Base-by-base conservation (phyloP, 2,329 filamentous ascomycete species). In the Stagonosporopsis tanaceti region DNA sequence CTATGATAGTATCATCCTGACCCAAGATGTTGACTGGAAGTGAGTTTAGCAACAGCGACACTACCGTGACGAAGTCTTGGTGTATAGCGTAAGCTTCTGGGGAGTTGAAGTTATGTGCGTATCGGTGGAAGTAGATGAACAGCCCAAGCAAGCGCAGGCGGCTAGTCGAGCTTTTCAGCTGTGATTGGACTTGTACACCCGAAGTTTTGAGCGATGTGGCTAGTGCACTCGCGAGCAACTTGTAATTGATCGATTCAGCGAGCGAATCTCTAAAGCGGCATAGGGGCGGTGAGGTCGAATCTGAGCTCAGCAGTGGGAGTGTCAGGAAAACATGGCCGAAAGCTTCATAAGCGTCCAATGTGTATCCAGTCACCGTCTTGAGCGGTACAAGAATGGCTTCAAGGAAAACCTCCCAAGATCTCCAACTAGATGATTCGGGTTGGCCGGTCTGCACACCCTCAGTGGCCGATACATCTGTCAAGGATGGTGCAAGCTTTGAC, bases 71-170 rank as follows among this genome's bases (percentile, higher is more conserved):
- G 64, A 86, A 87, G 28, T 82, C 81, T 48, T 80, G 77, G 62
- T 85, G 81, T 30, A 81, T 69, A 8, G 79, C 61, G 74, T 78
- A 74, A 67, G 76, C 60, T 69, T 76, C 58, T 24, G 73, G 65
- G n/a, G 63, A 70, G 50, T 73, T 57, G 63, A 75, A 74, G 48
- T 75, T 75, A 72, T 81, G 73, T n/a, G 79, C 79, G 64, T 80
- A 77, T 35, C 79, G 79, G 60, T 85, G 81, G 64, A 86, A 82
- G 68, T 80, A 87, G 45, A 89, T 84, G 59, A 88, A 82, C 60
- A 85, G 83, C 24, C 83, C 81, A 39, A 89, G 77, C 8, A 89
- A 75, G 79, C 85, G 87, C 17, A 87, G 70, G 15, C 82, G 80
- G 57, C 74, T 74, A 39, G 79, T 73, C 9, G 71, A 69, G 57